Evolutionary conservation across 2,329 filamentous ascomycete genomes (phyloP).

Genomic region (Apiospora koreana): DNA sequence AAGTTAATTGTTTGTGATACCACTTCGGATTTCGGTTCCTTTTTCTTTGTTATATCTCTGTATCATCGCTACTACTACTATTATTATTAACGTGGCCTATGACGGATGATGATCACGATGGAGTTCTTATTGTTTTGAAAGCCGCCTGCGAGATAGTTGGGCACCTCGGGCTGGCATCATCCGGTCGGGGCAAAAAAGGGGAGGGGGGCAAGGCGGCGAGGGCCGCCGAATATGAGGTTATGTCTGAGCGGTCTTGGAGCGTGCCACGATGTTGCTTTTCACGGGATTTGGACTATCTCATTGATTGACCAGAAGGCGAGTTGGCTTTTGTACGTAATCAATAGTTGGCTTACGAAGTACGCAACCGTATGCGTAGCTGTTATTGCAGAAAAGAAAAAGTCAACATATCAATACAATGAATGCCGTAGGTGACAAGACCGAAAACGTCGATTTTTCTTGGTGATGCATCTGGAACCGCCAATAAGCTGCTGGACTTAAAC

Average conservation of each 20-base stretch:
- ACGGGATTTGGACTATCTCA: neutral
- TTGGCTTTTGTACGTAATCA: neutral
- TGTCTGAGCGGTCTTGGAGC: neutral
- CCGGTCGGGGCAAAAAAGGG: neutral
- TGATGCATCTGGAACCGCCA: neutral
- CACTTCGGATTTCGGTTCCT: neutral
- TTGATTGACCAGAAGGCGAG: neutral
- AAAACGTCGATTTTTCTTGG: neutral
- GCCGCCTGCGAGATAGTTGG: neutral
- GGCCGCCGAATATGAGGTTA: neutral
- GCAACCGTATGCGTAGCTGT: neutral
- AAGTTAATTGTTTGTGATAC: neutral
- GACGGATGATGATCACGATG: conserved; percentile 4
- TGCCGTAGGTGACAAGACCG: neutral
- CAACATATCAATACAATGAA: neutral
- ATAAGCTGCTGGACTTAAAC: neutral
- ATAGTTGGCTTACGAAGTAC: neutral
- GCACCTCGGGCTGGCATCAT: neutral
- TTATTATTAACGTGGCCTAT: conserved; percentile 2
- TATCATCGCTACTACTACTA: neutral
- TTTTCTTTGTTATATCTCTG: neutral
- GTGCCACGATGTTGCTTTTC: neutral
- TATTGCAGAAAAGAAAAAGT: neutral
- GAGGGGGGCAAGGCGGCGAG: neutral
- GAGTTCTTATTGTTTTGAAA: neutral